Evolutionary conservation across 768 basidiomycete species (phyloP), one percentile per base, ranked within the genome.

Genomic region (Psilocybe tampanensis): DNA sequence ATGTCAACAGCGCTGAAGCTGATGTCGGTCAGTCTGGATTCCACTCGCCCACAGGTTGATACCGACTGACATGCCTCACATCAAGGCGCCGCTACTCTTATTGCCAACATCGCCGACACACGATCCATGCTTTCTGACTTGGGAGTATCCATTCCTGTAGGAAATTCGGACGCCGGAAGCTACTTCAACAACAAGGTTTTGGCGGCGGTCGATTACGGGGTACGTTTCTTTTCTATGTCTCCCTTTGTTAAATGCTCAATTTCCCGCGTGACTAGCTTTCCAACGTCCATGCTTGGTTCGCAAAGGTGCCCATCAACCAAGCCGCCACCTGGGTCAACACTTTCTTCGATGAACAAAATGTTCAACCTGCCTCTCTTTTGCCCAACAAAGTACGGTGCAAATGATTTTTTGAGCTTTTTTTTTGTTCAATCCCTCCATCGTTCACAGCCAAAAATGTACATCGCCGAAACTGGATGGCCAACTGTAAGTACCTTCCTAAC

Each of bases 221-320:
- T 87, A 71, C 34, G 84, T 76, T 8, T 58, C 29, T 29, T 29
- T 5, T 29, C 4, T 5, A 29, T 29, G 4, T 9, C 9, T 47
- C 19, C 53, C 3, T 13, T 42, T 21, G 8, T 50, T 62, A 17
- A 60, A 24, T 47, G 22, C 54, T 15, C 32, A n/a, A 29, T 29
- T 61, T n/a, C n/a, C n/a, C n/a, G n/a, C n/a, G 19, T 8, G 19
- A 34, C 11, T 59, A 89, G 86, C 79, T 95, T 82, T 83, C 92
- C 11, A 95, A 97, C 61, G 92, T 94, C n/a, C 94, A 96, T 68
- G 86, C 94, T 7, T 95, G 92, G 93, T 98, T 97, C 72, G 95
- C 90, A 13, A 85, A 88, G 60, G 82, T 86, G 21, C 80, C 85
- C 2, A 83, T 89, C 19, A 72, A 83, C 12, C 70, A 78, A n/a